These are phyloP conservation scores for Cytospora mali DNA, from an alignment of 2,329 filamentous ascomycete genomes.

Conservation along the genomic window DNA sequence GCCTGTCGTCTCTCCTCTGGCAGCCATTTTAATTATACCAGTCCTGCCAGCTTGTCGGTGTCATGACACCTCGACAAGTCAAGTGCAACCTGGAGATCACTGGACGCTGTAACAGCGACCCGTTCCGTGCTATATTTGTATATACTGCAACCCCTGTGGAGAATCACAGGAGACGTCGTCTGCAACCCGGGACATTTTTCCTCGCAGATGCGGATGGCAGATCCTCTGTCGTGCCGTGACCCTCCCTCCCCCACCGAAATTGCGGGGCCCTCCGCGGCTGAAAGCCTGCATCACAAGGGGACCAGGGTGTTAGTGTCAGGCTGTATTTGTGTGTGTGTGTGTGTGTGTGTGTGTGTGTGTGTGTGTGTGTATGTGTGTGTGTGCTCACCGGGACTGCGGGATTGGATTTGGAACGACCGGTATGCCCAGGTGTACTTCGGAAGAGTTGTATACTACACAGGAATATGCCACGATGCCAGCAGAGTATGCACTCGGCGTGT, in stretches of 20 bases:
- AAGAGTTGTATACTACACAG: too few relatives aligned
- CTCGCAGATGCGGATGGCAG: constrained; percentile 24
- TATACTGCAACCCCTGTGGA: constrained; percentile 4
- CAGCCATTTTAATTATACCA: background rate
- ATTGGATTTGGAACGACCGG: too few relatives aligned
- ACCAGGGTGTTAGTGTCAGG: constrained; percentile 10
- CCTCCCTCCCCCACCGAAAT: constrained; percentile 19
- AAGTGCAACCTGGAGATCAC: constrained; percentile 17
- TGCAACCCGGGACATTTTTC: constrained; percentile 20
- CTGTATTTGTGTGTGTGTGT: too few relatives aligned
- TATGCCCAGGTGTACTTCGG: too few relatives aligned
- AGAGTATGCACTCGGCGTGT: background rate
- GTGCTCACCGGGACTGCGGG: too few relatives aligned
- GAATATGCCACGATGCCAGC: too few relatives aligned
- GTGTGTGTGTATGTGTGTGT: too few relatives aligned
- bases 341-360: too few relatives aligned
- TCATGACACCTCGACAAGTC: background rate
- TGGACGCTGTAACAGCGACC: constrained; percentile 12
- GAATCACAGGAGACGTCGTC: constrained; percentile 8
- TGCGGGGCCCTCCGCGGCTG: constrained; percentile 26
- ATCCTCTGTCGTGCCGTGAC: constrained; percentile 15
- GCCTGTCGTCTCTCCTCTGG: background rate
- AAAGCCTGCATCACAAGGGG: constrained; percentile 23
- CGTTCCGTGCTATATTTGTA: constrained; percentile 9
- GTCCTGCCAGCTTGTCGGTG: background rate